Evolutionary conservation across 805 yeast species (phyloP).

Genomic region (Lipomyces sp.): DNA sequence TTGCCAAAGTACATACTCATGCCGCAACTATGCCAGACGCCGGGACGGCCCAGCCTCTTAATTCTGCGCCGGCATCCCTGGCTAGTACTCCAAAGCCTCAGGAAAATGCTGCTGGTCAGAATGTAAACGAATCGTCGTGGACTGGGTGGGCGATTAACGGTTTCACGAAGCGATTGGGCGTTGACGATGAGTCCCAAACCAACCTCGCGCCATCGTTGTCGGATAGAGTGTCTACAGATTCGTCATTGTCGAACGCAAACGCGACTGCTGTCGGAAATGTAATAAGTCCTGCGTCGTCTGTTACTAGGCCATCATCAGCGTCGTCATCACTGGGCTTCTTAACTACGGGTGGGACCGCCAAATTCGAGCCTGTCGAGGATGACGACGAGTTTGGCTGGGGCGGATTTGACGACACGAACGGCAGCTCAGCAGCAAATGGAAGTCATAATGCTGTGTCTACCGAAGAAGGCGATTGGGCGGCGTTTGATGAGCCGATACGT

Average conservation of each 20-base stretch:
- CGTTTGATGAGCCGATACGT: slow-evolving; percentile 21
- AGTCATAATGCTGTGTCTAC: slow-evolving; percentile 1
- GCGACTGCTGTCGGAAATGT: neutral
- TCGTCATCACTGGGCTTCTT: slow-evolving; percentile 26
- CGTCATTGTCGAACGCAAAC: slow-evolving; percentile 8
- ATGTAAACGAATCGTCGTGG: slow-evolving; percentile 26
- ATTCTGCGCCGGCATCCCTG: slow-evolving; percentile 27
- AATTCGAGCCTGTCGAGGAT: slow-evolving; percentile 39
- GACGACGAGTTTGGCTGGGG: slow-evolving; percentile 47
- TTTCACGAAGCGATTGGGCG: slow-evolving; percentile 28
- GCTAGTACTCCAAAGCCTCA: slow-evolving; percentile 22
- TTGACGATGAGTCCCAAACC: slow-evolving; percentile 23
- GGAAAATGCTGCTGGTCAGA: slow-evolving; percentile 2
- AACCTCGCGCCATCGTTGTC: slow-evolving; percentile 18
- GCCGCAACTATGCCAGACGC: slow-evolving; percentile 42
- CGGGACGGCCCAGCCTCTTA: slow-evolving; percentile 22
- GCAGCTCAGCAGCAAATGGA: slow-evolving; percentile 24
- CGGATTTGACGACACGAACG: slow-evolving; percentile 27
- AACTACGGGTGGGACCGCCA: slow-evolving; percentile 16
- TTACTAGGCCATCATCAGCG: slow-evolving; percentile 29
- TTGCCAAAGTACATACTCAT: slow-evolving; percentile 57
- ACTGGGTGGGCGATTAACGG: slow-evolving; percentile 36
- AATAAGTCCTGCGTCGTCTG: slow-evolving; percentile 8
- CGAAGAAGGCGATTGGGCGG: slow-evolving; percentile 30
- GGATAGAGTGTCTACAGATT: slow-evolving; percentile 17